These are phyloP conservation scores for Penicillium sp. DNA, from an alignment of 2,329 filamentous ascomycete species.

Conservation along the genomic window DNA sequence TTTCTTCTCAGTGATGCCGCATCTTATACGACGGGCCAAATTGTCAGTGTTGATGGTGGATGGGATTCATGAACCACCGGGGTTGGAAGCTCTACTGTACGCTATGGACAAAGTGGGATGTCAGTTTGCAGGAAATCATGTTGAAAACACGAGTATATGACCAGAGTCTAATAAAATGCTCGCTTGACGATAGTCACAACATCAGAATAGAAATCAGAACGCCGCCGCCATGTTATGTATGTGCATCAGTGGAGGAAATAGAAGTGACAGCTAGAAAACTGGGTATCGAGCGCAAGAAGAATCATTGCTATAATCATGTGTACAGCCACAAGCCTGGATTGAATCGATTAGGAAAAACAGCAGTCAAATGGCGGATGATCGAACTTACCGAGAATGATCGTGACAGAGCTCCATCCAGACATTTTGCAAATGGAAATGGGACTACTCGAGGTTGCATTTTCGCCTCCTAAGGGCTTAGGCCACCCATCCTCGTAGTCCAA, in stretches of 20 bases:
- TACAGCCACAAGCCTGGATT: conserved; percentile 19
- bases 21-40: conserved; percentile 50
- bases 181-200: conserved; percentile 1
- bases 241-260: conserved; percentile 4
- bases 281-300: not conserved
- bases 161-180: not conserved
- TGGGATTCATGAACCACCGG: conserved; percentile 32
- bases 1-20: conserved; percentile 50
- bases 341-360: not conserved
- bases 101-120: no score
- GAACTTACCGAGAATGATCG: conserved; percentile 12
- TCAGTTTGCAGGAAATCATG: not conserved
- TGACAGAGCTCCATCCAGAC: conserved; percentile 11
- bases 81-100: not conserved
- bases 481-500: conserved; percentile 41
- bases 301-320: conserved; percentile 5
- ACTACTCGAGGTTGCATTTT: not conserved
- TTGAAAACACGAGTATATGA: not conserved
- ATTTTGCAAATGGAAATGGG: not conserved
- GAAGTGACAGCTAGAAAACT: not conserved
- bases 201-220: not conserved
- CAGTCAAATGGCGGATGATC: not conserved
- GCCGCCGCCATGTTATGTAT: conserved; percentile 8
- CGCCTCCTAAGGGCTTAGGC: conserved; percentile 28
- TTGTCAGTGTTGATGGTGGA: conserved; percentile 51